Evolutionary conservation across 371 early-diverging fungal species (phyloP).

Genomic region (Mortierella sp.): DNA sequence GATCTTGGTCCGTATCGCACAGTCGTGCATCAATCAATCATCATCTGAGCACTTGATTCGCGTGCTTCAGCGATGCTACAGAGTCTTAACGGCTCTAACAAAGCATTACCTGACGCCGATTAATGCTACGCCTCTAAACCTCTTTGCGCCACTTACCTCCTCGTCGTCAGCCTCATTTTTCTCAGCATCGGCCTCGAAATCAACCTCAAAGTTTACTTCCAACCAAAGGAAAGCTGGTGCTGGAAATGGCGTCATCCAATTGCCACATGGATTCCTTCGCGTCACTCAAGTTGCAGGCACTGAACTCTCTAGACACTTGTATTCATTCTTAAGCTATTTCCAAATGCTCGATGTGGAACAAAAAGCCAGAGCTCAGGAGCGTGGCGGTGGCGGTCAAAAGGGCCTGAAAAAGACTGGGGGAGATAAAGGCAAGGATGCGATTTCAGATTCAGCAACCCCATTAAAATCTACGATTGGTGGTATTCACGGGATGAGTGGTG

Average conservation of each 20-base stretch:
- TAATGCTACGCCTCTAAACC: conserved; percentile 10
- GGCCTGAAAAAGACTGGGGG: conserved; percentile 18
- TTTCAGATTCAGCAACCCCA: background rate
- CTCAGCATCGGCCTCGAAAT: background rate
- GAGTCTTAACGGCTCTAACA: conserved; percentile 41
- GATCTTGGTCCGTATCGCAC: conserved; percentile 47
- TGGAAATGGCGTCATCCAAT: conserved; percentile 24
- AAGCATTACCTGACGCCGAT: conserved; percentile 40
- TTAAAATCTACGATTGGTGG: conserved; percentile 3
- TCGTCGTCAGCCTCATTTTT: background rate
- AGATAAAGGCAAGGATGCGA: background rate
- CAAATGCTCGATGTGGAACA: conserved; percentile 45
- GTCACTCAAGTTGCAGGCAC: conserved; percentile 54
- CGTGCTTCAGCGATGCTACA: conserved; percentile 46
- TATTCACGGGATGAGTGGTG: background rate
- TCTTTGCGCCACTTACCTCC: conserved; percentile 20
- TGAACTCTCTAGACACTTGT: conserved; percentile 46
- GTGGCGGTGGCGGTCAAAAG: conserved; percentile 24
- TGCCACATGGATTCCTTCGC: conserved; percentile 53
- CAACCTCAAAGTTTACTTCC: background rate
- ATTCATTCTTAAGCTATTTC: conserved; percentile 51
- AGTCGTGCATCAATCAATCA: conserved; percentile 34
- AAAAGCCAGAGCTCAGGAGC: conserved; percentile 24
- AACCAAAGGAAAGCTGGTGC: conserved; percentile 9
- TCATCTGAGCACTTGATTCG: conserved; percentile 44